phyloP scores from a whole-genome alignment of 1,139 yeast species.

The Hansenula sp. region DNA sequence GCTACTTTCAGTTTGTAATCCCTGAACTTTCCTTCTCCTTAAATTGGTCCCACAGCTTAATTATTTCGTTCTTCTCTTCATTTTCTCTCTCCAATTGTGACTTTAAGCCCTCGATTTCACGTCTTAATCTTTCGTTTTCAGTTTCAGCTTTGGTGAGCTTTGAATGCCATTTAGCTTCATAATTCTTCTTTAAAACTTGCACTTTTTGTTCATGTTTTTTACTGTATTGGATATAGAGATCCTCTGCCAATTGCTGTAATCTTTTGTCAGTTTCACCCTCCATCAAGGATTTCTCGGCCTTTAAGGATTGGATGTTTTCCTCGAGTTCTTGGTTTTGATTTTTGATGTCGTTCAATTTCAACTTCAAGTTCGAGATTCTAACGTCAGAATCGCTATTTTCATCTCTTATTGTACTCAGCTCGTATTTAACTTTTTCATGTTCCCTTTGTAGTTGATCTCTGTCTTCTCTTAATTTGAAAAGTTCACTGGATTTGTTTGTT shows the following conservation, averaged over 20 bases:
- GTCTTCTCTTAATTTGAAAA: slow-evolving; percentile 22
- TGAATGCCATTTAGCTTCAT: slow-evolving; percentile 45
- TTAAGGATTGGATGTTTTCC: slow-evolving; percentile 9
- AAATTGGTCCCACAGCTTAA: slow-evolving; percentile 46
- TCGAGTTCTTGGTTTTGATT: slow-evolving; percentile 7
- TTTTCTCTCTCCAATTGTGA: slow-evolving; percentile 44
- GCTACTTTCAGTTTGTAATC: neutral
- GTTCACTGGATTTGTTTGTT: slow-evolving; percentile 23
- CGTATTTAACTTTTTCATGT: slow-evolving; percentile 18
- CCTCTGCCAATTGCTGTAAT: slow-evolving; percentile 58
- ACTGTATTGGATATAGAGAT: slow-evolving; percentile 62
- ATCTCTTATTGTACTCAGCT: slow-evolving; percentile 25
- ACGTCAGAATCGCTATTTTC: slow-evolving; percentile 16
- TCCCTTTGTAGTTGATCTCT: slow-evolving; percentile 19
- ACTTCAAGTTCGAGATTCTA: slow-evolving; percentile 16
- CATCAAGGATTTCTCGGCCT: slow-evolving; percentile 20
- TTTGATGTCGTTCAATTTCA: slow-evolving; percentile 24
- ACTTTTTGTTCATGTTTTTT: slow-evolving; percentile 69
- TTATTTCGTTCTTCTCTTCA: slow-evolving; percentile 51
- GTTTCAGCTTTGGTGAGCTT: slow-evolving; percentile 37
- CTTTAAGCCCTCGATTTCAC: slow-evolving; percentile 43
- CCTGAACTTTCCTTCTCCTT: slow-evolving; percentile 25
- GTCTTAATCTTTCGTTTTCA: slow-evolving; percentile 38
- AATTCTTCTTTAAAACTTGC: slow-evolving; percentile 46
- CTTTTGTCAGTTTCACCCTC: slow-evolving; percentile 46